Percentiles rank a stretch among this genome's conserved stretches.
Conservation (phyloP, 768 basidiomycete genomes). For the Mycena vitilis region DNA sequence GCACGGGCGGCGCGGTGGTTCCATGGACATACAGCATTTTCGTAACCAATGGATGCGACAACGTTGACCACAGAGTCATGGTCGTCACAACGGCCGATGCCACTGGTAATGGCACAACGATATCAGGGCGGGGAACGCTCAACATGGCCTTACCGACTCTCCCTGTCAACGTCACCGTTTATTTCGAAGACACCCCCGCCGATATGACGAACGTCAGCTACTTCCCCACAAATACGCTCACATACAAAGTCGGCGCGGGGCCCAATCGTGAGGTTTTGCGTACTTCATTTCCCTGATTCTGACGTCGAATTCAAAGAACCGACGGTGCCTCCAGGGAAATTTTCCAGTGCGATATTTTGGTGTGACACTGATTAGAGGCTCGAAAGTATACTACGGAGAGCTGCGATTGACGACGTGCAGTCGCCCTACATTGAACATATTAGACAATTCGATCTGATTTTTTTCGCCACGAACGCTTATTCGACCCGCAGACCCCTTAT, state of each 20-base stretch:
- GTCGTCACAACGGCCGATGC: not conserved
- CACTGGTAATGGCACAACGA: not conserved
- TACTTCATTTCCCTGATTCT: too few species aligned
- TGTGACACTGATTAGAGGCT: conserved; percentile 4
- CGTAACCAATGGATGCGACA: not conserved
- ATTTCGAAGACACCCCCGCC: conserved; percentile 5
- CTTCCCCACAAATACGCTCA: not conserved
- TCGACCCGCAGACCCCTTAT: too few species aligned
- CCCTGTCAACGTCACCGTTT: conserved; percentile 4
- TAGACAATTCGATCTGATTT: too few species aligned
- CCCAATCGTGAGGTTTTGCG: not conserved
- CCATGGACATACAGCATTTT: not conserved
- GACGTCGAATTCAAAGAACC: too few species aligned
- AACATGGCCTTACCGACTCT: not conserved
- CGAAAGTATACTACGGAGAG: too few species aligned
- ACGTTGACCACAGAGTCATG: not conserved
- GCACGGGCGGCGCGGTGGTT: not conserved
- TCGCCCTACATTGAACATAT: too few species aligned
- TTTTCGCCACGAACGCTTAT: too few species aligned
- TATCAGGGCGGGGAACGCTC: not conserved
- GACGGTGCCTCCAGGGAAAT: conserved; percentile 1
- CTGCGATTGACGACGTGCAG: too few species aligned
- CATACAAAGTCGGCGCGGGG: conserved; percentile 9
- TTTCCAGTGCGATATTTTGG: not conserved
- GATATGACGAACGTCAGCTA: conserved; percentile 1